Base-by-base conservation (phyloP, 2,329 filamentous ascomycete genomes). In the Periconia digitata region DNA sequence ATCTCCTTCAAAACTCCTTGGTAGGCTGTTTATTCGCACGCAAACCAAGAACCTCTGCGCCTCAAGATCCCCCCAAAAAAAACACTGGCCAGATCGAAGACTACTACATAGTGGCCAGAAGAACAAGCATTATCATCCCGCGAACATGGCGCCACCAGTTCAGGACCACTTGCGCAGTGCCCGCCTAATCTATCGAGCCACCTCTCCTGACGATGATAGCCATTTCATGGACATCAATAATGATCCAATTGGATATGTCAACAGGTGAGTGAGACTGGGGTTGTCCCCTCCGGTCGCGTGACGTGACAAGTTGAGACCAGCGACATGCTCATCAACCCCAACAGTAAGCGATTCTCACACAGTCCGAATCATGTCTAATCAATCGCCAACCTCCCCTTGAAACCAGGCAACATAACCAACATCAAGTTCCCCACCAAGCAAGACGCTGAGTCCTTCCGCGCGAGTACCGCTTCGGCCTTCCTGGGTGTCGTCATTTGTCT, bases 401-500 rank as follows among this genome's bases (percentile, higher is more conserved):
- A 49, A 35, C 64, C 64, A 52, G 43, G 60, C 54, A 67, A 58
- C 32, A 44, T 46, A 2, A 37, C 41, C 7, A 67, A 67, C 50
- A 56, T 51, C 34, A 44, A 45, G 3, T 56, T 65, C 1, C 55
- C 59, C 2, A 47, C 40, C 41, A 2, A 22, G 50, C 34, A n/a
- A n/a, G 59, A 63, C 20, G 51, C 56, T 0, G 38, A 43, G 12
- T 46, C 47, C 1, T 64, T 55, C 38, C 55, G 56, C 35, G 59
- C 62, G 36, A 24, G 32, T n/a, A n/a, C 29, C 46, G 58, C 18
- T 48, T 47, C 2, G 53, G 59, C 2, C 58, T 49, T 68, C 2
- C 36, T 68, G 3, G 56, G 57, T 22, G 59, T 56, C 5, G 54
- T 65, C 8, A 63, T 64, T 21, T 68, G 61, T 43, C 15, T 50